Percentiles rank a stretch among this genome's conserved stretches.
Evolutionary conservation across 331 rosid genomes (phyloP).

Genomic region (Quercus phellos): DNA sequence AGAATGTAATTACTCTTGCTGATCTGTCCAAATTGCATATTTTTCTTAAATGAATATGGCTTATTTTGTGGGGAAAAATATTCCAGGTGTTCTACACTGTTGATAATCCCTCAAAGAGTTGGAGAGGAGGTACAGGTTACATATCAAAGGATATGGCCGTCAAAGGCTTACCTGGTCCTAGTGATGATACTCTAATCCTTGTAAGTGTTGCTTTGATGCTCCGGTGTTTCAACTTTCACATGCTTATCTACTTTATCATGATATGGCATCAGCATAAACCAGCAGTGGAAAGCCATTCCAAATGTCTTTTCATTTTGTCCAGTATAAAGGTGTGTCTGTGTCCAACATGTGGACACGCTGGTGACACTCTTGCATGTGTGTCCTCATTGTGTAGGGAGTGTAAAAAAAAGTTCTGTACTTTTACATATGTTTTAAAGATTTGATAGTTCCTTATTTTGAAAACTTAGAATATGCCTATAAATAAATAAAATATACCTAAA

Average conservation of each 20-base stretch:
- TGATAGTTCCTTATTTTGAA: no score
- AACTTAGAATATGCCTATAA: no score
- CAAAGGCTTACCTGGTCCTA: conserved; percentile 89
- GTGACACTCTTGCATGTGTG: no score
- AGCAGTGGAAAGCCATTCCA: background rate
- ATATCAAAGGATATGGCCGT: conserved; percentile 72
- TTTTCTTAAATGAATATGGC: background rate
- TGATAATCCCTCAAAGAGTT: conserved; percentile 66
- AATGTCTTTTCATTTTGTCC: background rate
- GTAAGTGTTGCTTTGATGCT: conserved; percentile 50
- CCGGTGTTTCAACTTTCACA: background rate
- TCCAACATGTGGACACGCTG: no score
- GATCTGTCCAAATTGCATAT: conserved; percentile 2
- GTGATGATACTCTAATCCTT: conserved; percentile 69
- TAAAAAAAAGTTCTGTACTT: no score
- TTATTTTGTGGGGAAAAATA: conserved; percentile 7
- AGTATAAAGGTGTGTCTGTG: background rate
- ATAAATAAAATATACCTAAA: no score
- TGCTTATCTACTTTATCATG: background rate
- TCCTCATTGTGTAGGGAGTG: no score
- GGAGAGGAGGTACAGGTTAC: conserved; percentile 88
- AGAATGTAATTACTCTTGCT: background rate
- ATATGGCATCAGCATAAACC: background rate
- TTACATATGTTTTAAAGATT: no score
- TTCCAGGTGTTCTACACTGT: conserved; percentile 71